phyloP scores from a whole-genome alignment of 805 yeast genomes.

The Metschnikowia amazonensis region DNA sequence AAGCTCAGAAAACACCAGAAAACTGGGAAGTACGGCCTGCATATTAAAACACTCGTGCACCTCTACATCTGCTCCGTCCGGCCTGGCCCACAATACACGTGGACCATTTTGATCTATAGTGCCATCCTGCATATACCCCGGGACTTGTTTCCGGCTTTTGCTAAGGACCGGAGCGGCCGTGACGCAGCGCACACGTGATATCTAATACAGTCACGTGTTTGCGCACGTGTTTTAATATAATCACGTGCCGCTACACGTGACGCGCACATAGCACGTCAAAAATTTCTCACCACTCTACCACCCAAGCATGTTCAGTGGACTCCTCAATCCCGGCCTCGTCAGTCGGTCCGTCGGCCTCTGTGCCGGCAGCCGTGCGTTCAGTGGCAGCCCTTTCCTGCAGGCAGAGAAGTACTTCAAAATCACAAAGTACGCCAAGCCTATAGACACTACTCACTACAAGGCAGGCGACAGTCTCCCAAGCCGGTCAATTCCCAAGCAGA shows the following conservation, averaged over 20 bases:
- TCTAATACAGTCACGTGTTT: neutral
- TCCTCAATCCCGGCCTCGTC: constrained; percentile 5
- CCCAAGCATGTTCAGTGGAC: constrained; percentile 1
- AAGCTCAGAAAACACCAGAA: no score
- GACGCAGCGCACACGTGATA: no score
- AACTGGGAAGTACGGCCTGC: no score
- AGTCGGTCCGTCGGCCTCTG: constrained; percentile 10
- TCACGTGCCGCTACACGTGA: no score
- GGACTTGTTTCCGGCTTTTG: no score
- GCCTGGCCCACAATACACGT: no score
- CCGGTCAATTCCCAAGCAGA: constrained; percentile 12
- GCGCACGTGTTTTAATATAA: neutral
- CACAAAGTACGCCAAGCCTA: constrained; percentile 36
- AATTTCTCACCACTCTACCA: neutral
- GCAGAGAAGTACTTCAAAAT: constrained; percentile 39
- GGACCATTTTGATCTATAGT: no score
- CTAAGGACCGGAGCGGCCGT: no score
- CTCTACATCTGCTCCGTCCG: no score
- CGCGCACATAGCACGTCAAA: neutral
- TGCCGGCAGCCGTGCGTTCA: constrained; percentile 4
- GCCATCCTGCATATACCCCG: no score
- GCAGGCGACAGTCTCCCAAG: constrained; percentile 34
- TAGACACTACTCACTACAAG: constrained; percentile 32
- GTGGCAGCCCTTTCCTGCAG: constrained; percentile 10
- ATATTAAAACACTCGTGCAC: no score